These are phyloP conservation scores for Solanum phureja DNA, from an alignment of 257 asterid species.

Conservation along the genomic window DNA sequence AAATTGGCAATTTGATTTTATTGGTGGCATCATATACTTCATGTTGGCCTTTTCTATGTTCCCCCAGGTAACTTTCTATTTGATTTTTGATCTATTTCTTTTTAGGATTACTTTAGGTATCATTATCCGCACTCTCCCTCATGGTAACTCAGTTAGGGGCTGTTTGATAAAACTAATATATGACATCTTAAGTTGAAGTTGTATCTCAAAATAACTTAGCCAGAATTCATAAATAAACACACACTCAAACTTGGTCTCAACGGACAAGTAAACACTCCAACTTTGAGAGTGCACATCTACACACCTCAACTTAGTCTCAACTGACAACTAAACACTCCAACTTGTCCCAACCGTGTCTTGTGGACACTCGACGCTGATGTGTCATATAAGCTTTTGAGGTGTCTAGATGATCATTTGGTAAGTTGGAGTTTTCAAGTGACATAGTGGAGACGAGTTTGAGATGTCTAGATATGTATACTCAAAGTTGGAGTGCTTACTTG, in stretches of 20 bases:
- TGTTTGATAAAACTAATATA: neutral
- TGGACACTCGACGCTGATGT: neutral
- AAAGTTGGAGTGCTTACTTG: neutral
- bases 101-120: neutral
- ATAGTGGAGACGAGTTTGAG: neutral
- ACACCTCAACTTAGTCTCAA: neutral
- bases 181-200: neutral
- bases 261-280: neutral
- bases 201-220: neutral
- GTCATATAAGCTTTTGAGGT: neutral
- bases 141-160: neutral
- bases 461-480: neutral
- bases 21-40: slow-evolving; percentile 93
- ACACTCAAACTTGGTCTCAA: neutral
- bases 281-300: neutral
- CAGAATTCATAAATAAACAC: neutral
- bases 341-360: neutral
- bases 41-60: slow-evolving; percentile 86
- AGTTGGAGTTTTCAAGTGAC: neutral
- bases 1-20: slow-evolving; percentile 96
- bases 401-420: neutral
- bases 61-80: slow-evolving; percentile 61
- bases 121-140: neutral
- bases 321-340: neutral
- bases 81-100: neutral